phyloP scores from a whole-genome alignment of 2,329 filamentous ascomycete species.

The Gliomastix tumulicola region DNA sequence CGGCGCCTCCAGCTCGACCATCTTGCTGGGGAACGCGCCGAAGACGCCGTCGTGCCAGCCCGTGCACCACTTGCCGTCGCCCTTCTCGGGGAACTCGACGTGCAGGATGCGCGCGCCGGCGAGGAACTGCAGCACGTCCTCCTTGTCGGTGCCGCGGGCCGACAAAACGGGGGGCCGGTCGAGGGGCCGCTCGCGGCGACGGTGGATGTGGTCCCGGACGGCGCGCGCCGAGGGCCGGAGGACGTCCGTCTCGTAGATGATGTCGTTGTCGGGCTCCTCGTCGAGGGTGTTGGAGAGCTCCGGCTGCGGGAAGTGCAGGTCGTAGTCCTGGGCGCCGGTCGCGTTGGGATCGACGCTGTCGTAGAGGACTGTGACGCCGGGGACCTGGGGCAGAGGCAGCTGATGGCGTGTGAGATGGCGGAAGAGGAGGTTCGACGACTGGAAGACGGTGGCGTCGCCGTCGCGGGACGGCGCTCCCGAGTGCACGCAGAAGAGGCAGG shows the following conservation, averaged over 20 bases:
- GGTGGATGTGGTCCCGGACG: conserved; percentile 22
- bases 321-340: conserved; percentile 19
- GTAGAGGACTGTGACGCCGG: conserved; percentile 28
- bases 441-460: conserved; percentile 33
- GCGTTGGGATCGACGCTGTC: conserved; percentile 16
- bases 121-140: conserved; percentile 31
- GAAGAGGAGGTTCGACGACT: conserved; percentile 24
- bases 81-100: conserved; percentile 22
- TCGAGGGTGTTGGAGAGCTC: conserved; percentile 16
- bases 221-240: conserved; percentile 25
- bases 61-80: conserved; percentile 24
- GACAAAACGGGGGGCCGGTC: conserved; percentile 21
- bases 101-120: conserved; percentile 21
- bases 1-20: too few species aligned
- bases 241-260: too few species aligned
- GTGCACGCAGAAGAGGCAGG: too few species aligned
- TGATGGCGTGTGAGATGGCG: conserved; percentile 30
- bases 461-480: conserved; percentile 27
- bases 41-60: conserved; percentile 20
- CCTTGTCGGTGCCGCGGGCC: too few species aligned
- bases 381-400: conserved; percentile 27
- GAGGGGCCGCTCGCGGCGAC: conserved; percentile 22
- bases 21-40: conserved; percentile 11
- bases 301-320: conserved; percentile 26
- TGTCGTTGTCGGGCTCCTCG: too few species aligned